Conservation (phyloP, 169 alveolate species). For the Theileria sp. region DNA sequence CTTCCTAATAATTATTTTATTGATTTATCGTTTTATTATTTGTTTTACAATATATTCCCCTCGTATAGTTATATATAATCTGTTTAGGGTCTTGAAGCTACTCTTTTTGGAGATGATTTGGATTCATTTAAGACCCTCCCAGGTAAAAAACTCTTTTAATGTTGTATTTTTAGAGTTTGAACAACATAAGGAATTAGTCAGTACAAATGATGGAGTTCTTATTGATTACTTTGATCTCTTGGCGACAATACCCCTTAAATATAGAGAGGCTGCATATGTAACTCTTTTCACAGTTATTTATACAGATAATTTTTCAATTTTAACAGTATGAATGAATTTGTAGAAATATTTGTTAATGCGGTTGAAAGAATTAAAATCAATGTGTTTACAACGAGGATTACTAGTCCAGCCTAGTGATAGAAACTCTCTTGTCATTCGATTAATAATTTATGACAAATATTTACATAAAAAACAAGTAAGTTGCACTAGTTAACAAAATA, state of each 20-base stretch:
- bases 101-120: conserved; percentile 40
- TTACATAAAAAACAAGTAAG: neutral
- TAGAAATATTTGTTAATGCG: conserved; percentile 41
- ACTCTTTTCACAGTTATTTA: neutral
- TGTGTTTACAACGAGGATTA: conserved; percentile 45
- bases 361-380: conserved; percentile 31
- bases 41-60: neutral
- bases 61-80: neutral
- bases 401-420: conserved; percentile 13
- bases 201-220: conserved; percentile 37
- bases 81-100: conserved; percentile 46
- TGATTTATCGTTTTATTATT: too few species aligned
- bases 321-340: neutral
- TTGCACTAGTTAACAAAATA: neutral
- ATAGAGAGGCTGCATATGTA: conserved; percentile 53
- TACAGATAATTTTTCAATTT: neutral
- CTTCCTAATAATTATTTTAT: neutral
- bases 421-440: conserved; percentile 25
- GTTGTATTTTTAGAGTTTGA: conserved; percentile 4
- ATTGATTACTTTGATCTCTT: conserved; percentile 36
- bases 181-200: neutral
- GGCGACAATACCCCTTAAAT: conserved; percentile 32
- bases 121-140: conserved; percentile 21
- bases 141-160: conserved; percentile 3
- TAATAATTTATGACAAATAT: conserved; percentile 40